Evolutionary conservation across 2,329 filamentous ascomycete species (phyloP).

Genomic region (Acephala macrosclerotiorum): DNA sequence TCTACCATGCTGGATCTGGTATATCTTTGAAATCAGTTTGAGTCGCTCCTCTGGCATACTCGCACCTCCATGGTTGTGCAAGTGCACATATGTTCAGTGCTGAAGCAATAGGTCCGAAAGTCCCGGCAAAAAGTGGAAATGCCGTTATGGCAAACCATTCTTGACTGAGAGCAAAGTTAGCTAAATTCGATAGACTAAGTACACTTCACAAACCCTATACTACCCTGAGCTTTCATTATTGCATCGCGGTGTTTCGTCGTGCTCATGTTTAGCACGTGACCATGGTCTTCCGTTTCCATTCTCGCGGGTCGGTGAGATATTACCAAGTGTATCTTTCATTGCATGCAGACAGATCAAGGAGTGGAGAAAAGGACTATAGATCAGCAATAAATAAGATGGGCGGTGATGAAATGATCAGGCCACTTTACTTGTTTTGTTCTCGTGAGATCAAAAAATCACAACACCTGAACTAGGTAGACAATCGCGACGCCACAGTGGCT

Average conservation of each 20-base stretch:
- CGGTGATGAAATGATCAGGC: not conserved
- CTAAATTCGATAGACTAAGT: not conserved
- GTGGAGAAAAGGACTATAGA: not conserved
- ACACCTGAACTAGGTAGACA: not conserved
- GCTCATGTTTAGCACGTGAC: not conserved
- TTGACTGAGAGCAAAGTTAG: constrained; percentile 1
- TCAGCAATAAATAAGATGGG: not conserved
- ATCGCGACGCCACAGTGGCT: constrained; percentile 4
- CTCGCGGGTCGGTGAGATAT: not conserved
- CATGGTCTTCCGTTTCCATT: not conserved
- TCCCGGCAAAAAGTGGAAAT: constrained; percentile 26
- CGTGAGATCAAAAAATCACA: not conserved
- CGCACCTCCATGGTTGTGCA: constrained; percentile 18
- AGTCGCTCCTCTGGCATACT: not conserved
- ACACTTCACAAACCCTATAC: not conserved
- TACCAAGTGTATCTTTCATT: not conserved
- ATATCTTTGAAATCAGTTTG: constrained; percentile 13
- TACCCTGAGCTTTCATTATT: not conserved
- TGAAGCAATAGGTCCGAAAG: constrained; percentile 25
- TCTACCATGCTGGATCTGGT: constrained; percentile 22
- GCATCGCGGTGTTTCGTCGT: not conserved
- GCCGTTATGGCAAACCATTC: constrained; percentile 27
- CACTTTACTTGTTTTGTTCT: not conserved
- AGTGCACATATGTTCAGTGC: constrained; percentile 26
- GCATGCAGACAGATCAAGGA: not conserved